phyloP scores from a whole-genome alignment of 108 stramenopile genomes.

The Skeletonema grethae region DNA sequence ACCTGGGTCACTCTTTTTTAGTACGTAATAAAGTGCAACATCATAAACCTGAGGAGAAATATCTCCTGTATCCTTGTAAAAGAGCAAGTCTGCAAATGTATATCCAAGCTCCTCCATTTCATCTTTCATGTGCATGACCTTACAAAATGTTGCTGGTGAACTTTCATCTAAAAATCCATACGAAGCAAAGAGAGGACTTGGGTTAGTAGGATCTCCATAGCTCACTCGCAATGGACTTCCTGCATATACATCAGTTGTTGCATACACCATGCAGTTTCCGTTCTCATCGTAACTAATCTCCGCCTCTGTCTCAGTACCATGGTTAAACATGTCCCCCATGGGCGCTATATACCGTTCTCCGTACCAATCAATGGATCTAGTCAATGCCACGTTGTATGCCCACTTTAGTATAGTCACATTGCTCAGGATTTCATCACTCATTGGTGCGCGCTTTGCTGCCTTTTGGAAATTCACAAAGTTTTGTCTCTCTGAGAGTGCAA shows the following conservation, averaged over 20 bases:
- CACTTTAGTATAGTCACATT: slow-evolving; percentile 58
- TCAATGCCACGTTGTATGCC: slow-evolving; percentile 66
- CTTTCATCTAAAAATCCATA: slow-evolving; percentile 70
- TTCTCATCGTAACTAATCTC: slow-evolving; percentile 56
- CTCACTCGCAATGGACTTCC: slow-evolving; percentile 52
- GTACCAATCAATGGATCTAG: slow-evolving; percentile 46
- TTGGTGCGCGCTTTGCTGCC: slow-evolving; percentile 26
- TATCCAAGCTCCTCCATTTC: slow-evolving; percentile 66
- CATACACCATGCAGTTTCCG: slow-evolving; percentile 57
- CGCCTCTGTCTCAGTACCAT: slow-evolving; percentile 59
- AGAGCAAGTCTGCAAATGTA: slow-evolving; percentile 57
- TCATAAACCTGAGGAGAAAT: slow-evolving; percentile 64
- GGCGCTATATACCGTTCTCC: slow-evolving; percentile 55
- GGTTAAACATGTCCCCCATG: slow-evolving; percentile 72
- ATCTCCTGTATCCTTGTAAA: slow-evolving; percentile 67
- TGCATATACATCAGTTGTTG: slow-evolving; percentile 52
- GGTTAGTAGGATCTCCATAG: slow-evolving; percentile 62
- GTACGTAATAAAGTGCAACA: slow-evolving; percentile 54
- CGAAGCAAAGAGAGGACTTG: slow-evolving; percentile 56
- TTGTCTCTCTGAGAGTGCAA: slow-evolving; percentile 41
- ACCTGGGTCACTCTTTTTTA: slow-evolving; percentile 23
- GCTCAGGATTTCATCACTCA: slow-evolving; percentile 41
- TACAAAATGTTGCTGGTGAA: slow-evolving; percentile 70
- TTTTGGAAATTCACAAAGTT: slow-evolving; percentile 55
- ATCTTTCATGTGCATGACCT: slow-evolving; percentile 54